Evolutionary conservation across 2,329 filamentous ascomycete species (phyloP).

Genomic region (Polytolypa hystricis): DNA sequence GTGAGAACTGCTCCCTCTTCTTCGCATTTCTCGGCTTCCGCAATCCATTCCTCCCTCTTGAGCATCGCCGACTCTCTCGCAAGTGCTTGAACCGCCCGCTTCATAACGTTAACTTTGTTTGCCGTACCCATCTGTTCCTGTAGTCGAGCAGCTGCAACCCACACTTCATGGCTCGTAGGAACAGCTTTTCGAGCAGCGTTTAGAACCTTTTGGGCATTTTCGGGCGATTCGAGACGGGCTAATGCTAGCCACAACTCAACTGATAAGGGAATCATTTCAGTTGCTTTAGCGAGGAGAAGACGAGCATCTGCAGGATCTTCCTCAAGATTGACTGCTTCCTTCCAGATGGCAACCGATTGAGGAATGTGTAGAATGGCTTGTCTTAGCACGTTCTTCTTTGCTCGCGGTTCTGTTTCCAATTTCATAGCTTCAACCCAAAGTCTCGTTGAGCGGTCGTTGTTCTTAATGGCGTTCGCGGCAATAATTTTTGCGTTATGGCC

Average conservation of each 20-base stretch:
- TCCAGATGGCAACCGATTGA: constrained; percentile 95
- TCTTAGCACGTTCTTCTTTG: constrained; percentile 85
- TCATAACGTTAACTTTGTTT: constrained; percentile 81
- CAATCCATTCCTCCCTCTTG: constrained; percentile 94
- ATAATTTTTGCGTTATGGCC: constrained; percentile 91
- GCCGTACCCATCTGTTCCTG: constrained; percentile 81
- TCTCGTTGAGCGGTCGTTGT: constrained; percentile 76
- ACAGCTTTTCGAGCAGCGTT: constrained; percentile 92
- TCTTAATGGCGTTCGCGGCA: constrained; percentile 82
- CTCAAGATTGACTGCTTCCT: constrained; percentile 89
- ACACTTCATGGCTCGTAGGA: constrained; percentile 87
- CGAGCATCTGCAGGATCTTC: constrained; percentile 81
- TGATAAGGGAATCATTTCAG: constrained; percentile 85
- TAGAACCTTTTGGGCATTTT: constrained; percentile 87
- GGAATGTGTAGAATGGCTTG: constrained; percentile 88
- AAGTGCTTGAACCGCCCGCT: constrained; percentile 77
- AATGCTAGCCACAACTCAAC: constrained; percentile 93
- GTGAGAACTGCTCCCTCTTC: constrained; percentile 79
- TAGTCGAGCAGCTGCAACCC: constrained; percentile 85
- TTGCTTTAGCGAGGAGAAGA: constrained; percentile 83
- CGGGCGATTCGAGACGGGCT: constrained; percentile 75
- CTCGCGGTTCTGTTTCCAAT: constrained; percentile 67
- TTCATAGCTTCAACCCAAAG: constrained; percentile 96
- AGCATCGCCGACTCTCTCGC: constrained; percentile 91
- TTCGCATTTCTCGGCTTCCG: constrained; percentile 88